Conservation (phyloP, 2,329 filamentous ascomycete genomes). For the Penicillium palitans region DNA sequence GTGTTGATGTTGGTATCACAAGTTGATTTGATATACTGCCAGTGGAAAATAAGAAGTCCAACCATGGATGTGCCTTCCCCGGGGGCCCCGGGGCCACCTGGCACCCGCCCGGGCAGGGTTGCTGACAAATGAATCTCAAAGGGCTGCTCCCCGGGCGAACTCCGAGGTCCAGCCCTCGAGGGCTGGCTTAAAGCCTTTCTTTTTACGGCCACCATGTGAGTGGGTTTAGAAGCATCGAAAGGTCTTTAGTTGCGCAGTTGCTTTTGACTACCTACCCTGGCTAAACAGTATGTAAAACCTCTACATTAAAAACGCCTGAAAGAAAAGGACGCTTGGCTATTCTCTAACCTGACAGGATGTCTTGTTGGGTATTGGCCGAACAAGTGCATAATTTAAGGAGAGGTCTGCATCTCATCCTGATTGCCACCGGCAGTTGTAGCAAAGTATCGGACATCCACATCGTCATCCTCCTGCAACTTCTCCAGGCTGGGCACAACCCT, state of each 20-base stretch:
- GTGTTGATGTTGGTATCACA: background rate
- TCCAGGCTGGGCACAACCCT: slow-evolving; percentile 85
- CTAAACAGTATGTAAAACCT: slow-evolving; percentile 30
- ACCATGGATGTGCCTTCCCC: background rate
- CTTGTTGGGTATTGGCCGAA: slow-evolving; percentile 16
- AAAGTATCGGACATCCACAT: slow-evolving; percentile 98
- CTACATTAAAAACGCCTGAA: slow-evolving; percentile 40
- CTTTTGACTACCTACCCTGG: slow-evolving; percentile 23
- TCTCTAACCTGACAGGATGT: slow-evolving; percentile 39
- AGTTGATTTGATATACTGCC: background rate
- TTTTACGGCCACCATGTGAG: background rate
- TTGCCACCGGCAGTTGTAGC: slow-evolving; percentile 78
- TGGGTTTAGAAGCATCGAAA: background rate
- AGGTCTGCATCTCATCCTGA: slow-evolving; percentile 57
- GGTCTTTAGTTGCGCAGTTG: slow-evolving; percentile 17
- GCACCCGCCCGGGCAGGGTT: background rate
- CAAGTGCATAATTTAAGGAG: slow-evolving; percentile 34
- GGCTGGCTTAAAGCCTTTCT: background rate
- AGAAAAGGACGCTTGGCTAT: slow-evolving; percentile 40
- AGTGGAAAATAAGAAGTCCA: background rate
- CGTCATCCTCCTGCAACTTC: slow-evolving; percentile 94
- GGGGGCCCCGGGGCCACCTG: background rate
- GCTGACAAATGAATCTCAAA: slow-evolving; percentile 22
- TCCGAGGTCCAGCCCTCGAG: background rate
- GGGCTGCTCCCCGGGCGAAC: background rate